A percentile compares a stretch with the other conserved stretches of the same genome.
phyloP scores from a whole-genome alignment of 148 eudicot genomes.

The Rhododendron henanense region DNA sequence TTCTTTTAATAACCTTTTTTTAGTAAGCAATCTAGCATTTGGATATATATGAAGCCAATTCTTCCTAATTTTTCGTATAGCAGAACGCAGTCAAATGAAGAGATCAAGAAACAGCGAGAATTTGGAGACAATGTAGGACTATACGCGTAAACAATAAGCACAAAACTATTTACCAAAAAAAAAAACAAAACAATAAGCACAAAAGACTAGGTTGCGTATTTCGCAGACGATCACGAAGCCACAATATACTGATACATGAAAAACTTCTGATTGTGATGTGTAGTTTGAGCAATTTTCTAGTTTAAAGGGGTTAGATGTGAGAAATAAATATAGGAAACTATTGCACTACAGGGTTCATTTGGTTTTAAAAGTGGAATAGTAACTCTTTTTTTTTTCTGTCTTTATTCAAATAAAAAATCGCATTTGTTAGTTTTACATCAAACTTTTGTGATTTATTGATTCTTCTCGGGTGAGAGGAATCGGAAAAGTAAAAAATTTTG shows the following conservation, averaged over 20 bases:
- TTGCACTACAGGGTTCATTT: too few species aligned
- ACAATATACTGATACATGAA: not conserved
- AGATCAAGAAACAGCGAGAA: too few species aligned
- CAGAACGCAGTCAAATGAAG: not conserved
- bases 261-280: not conserved
- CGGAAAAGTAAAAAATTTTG: too few species aligned
- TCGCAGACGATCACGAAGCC: not conserved
- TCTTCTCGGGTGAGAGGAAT: too few species aligned
- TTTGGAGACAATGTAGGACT: not conserved
- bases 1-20: not conserved
- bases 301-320: not conserved
- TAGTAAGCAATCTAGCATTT: not conserved
- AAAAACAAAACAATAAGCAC: not conserved
- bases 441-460: too few species aligned
- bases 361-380: too few species aligned
- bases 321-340: not conserved
- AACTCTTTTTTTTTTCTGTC: too few species aligned
- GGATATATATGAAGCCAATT: not conserved
- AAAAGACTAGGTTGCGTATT: not conserved
- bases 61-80: not conserved
- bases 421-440: too few species aligned
- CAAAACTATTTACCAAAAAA: not conserved
- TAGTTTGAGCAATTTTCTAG: not conserved
- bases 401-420: too few species aligned
- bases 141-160: not conserved